These are phyloP conservation scores for Dothiorella sarmentorum DNA, from an alignment of 2,329 filamentous ascomycete species.

Conservation along the genomic window DNA sequence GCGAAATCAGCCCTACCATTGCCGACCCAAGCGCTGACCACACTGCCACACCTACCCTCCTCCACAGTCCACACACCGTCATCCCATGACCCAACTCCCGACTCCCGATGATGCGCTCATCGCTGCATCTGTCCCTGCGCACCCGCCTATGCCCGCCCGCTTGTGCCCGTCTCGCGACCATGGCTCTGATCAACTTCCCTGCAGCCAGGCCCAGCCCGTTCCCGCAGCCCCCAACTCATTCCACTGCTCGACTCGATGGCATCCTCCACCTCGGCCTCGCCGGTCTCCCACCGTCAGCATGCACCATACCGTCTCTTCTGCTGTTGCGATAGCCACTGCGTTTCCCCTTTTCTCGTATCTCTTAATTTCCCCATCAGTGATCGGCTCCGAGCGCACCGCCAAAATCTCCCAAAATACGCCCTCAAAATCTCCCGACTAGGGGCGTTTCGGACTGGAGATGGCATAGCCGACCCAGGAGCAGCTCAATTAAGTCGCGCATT, in stretches of 20 bases:
- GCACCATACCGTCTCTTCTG: too few species aligned
- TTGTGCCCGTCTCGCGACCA: not conserved
- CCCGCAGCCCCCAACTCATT: slow-evolving; percentile 1
- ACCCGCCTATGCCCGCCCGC: not conserved
- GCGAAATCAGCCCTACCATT: not conserved
- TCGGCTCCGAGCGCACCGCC: slow-evolving; percentile 1
- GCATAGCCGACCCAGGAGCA: not conserved
- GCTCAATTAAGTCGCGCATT: slow-evolving; percentile 5
- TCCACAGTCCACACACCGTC: not conserved
- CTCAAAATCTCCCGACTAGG: slow-evolving; percentile 12
- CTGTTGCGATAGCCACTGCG: slow-evolving; percentile 3
- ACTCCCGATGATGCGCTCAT: not conserved
- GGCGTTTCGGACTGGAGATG: not conserved
- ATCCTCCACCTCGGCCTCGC: not conserved
- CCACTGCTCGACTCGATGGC: slow-evolving; percentile 1
- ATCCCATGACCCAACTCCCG: not conserved
- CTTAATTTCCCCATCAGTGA: slow-evolving; percentile 10
- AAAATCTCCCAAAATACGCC: slow-evolving; percentile 4
- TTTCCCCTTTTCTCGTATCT: slow-evolving; percentile 14
- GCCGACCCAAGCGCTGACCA: not conserved
- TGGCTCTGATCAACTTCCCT: not conserved
- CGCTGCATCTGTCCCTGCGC: too few species aligned
- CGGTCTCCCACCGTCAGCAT: not conserved
- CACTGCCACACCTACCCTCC: slow-evolving; percentile 1
- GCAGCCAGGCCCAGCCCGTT: not conserved